phyloP scores from a whole-genome alignment of 306 rosid species.

The Pueraria montana region DNA sequence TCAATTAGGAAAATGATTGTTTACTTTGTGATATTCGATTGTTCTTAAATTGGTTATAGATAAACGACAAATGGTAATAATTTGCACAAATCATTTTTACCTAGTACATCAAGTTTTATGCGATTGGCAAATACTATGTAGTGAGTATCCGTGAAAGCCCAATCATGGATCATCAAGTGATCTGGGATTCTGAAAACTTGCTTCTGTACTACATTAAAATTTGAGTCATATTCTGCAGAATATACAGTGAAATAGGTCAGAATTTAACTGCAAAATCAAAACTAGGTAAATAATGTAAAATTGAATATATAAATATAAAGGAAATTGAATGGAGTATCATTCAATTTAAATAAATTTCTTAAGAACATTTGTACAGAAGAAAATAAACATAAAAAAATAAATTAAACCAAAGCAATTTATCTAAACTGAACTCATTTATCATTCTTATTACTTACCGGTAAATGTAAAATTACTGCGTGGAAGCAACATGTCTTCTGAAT shows the following conservation, averaged over 20 bases:
- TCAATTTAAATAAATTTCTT: not conserved
- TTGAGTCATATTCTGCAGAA: constrained; percentile 71
- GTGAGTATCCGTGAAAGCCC: constrained; percentile 88
- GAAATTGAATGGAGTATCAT: not conserved
- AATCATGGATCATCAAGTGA: constrained; percentile 95
- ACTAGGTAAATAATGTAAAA: not conserved
- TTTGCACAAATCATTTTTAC: constrained; percentile 45
- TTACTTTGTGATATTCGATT: not conserved
- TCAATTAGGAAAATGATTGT: not conserved
- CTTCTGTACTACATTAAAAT: constrained; percentile 65
- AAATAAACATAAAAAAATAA: not conserved
- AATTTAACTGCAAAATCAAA: not conserved
- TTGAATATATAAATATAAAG: not conserved
- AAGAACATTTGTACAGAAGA: not conserved
- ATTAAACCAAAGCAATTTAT: not conserved
- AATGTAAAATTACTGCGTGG: constrained; percentile 81
- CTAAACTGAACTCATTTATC: not conserved
- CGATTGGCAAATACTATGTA: constrained; percentile 89
- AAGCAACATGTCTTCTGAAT: constrained; percentile 94
- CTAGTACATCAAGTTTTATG: constrained; percentile 83
- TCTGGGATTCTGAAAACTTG: constrained; percentile 77
- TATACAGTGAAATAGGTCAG: not conserved
- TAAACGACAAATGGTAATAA: not conserved
- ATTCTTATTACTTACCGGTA: constrained; percentile 57
- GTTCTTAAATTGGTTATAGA: not conserved